Evolutionary conservation across 2,329 filamentous ascomycete species (phyloP).

Genomic region (Sporothrix mexicana): DNA sequence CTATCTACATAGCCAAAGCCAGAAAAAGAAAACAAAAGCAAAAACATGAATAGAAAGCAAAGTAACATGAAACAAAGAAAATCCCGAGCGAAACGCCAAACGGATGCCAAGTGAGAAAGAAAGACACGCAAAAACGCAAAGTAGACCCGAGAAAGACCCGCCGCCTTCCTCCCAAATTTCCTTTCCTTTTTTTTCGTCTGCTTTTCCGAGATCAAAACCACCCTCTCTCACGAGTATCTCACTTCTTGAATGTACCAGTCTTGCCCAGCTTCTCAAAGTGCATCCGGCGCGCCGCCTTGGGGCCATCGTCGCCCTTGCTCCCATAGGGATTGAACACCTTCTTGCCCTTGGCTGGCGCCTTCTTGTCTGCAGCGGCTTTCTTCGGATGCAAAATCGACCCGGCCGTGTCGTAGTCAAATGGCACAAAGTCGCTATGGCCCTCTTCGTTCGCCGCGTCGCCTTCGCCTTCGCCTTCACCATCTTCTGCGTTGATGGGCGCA

Average conservation of each 20-base stretch:
- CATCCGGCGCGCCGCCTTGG: constrained; percentile 44
- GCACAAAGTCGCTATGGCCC: constrained; percentile 41
- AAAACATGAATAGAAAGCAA: background rate
- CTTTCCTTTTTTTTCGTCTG: background rate
- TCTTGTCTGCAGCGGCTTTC: constrained; percentile 28
- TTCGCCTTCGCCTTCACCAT: constrained; percentile 33
- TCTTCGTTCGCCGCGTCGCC: background rate
- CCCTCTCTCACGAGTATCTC: background rate
- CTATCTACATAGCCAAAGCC: constrained; percentile 30
- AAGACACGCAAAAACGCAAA: constrained; percentile 11
- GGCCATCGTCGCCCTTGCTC: constrained; percentile 42
- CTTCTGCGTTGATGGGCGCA: constrained; percentile 47
- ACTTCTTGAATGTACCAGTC: constrained; percentile 51
- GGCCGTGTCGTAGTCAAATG: constrained; percentile 48
- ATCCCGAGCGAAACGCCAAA: constrained; percentile 9
- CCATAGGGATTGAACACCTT: constrained; percentile 46
- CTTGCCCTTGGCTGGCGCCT: constrained; percentile 36
- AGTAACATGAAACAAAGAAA: background rate
- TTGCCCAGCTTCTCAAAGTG: constrained; percentile 45
- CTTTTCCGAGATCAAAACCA: too few species aligned
- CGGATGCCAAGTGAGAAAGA: background rate
- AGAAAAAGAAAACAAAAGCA: background rate
- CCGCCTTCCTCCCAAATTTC: background rate
- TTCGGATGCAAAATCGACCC: constrained; percentile 44
- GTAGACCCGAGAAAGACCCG: background rate